Conservation (phyloP, 495 filamentous ascomycete species). For the Daldinia concentrica region DNA sequence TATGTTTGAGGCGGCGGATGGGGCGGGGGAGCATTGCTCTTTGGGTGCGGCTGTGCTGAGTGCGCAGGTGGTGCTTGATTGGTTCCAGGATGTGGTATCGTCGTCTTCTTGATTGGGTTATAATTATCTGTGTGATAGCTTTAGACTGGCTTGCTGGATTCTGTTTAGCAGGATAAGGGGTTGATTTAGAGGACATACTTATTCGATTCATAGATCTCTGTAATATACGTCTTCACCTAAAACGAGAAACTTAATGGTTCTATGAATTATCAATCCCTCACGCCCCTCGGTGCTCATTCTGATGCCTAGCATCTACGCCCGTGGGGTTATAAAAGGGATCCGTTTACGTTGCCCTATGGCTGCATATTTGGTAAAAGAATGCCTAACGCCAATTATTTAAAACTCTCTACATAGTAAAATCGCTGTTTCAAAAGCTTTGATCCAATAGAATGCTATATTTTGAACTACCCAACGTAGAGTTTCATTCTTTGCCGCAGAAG, state of each 20-base stretch:
- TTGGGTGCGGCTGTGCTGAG: conserved; percentile 32
- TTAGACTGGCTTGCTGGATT: neutral
- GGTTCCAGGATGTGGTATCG: conserved; percentile 42
- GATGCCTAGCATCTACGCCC: neutral
- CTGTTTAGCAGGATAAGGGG: neutral
- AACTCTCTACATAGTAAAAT: neutral
- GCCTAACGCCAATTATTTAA: neutral
- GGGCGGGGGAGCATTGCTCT: conserved; percentile 44
- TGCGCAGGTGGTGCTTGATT: conserved; percentile 44
- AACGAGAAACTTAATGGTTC: neutral
- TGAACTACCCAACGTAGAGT: neutral
- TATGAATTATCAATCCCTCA: neutral
- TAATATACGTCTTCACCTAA: neutral
- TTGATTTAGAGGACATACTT: neutral
- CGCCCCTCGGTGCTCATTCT: neutral
- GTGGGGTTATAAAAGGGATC: neutral
- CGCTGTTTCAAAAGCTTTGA: neutral
- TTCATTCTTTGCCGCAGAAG: neutral
- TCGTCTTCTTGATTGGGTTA: conserved; percentile 10
- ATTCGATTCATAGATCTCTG: neutral
- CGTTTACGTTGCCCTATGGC: neutral
- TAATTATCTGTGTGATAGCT: too few relatives aligned
- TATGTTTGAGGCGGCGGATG: conserved; percentile 42
- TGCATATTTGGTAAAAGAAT: neutral
- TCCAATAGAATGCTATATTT: neutral